Conservation (phyloP, 2,329 filamentous ascomycete species). For the Calonectria henricotiae region DNA sequence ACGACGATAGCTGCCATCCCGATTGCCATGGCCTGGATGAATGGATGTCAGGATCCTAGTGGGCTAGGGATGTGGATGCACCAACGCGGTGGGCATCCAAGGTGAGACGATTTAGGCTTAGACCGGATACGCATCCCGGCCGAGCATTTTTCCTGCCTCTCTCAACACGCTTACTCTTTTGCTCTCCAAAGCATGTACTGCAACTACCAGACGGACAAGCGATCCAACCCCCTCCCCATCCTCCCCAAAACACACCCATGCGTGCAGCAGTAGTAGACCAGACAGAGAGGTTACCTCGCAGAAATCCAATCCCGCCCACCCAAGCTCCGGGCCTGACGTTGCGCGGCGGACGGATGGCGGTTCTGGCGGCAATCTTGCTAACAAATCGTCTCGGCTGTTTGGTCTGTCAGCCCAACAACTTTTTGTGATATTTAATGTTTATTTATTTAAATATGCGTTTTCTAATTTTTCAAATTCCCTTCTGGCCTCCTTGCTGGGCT, state of each 20-base stretch:
- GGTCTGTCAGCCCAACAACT: slow-evolving; percentile 28
- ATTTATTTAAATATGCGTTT: slow-evolving; percentile 16
- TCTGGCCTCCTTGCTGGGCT: not conserved
- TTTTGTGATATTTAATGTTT: slow-evolving; percentile 21
- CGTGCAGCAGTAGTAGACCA: slow-evolving; percentile 35
- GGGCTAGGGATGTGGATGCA: slow-evolving; percentile 1
- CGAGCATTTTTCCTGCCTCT: slow-evolving; percentile 28
- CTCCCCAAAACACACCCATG: slow-evolving; percentile 28
- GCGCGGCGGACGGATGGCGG: slow-evolving; percentile 39
- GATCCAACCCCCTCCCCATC: slow-evolving; percentile 17
- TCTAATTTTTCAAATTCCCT: slow-evolving; percentile 8
- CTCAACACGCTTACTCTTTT: not conserved
- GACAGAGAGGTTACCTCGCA: slow-evolving; percentile 33
- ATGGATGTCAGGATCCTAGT: slow-evolving; percentile 34
- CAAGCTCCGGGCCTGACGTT: slow-evolving; percentile 28
- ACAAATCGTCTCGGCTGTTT: slow-evolving; percentile 24
- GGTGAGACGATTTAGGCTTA: slow-evolving; percentile 53
- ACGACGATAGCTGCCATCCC: slow-evolving; percentile 20
- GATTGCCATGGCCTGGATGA: slow-evolving; percentile 17
- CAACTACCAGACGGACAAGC: slow-evolving; percentile 17
- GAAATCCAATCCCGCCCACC: slow-evolving; percentile 39
- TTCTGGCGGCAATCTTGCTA: slow-evolving; percentile 49
- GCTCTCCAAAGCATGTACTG: not conserved
- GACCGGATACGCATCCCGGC: slow-evolving; percentile 44
- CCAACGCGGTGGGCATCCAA: slow-evolving; percentile 40